phyloP scores from a whole-genome alignment of 1,139 yeast species.

The Arxiozyma telluris region DNA sequence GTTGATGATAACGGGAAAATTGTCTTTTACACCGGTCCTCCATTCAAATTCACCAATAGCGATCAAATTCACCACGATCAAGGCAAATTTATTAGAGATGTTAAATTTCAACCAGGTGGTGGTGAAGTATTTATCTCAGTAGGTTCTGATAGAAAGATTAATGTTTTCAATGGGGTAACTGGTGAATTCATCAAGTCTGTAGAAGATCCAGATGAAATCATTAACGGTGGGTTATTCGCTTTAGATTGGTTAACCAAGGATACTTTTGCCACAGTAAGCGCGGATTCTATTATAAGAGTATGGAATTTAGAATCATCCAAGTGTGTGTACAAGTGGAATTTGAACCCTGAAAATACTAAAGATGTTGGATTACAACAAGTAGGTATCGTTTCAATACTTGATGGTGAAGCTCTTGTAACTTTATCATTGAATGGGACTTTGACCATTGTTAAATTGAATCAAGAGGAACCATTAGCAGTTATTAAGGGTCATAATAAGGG shows the following conservation, averaged over 20 bases:
- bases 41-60: slow-evolving; percentile 74
- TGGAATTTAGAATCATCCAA: slow-evolving; percentile 46
- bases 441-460: slow-evolving; percentile 31
- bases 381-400: slow-evolving; percentile 50
- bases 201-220: slow-evolving; percentile 43
- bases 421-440: slow-evolving; percentile 67
- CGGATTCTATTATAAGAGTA: slow-evolving; percentile 65
- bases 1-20: slow-evolving; percentile 81
- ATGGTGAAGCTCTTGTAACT: slow-evolving; percentile 38
- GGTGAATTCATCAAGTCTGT: slow-evolving; percentile 61
- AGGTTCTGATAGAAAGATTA: slow-evolving; percentile 76
- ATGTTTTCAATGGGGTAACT: slow-evolving; percentile 75
- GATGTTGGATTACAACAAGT: slow-evolving; percentile 54
- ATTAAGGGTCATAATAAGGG: slow-evolving; percentile 77
- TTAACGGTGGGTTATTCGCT: slow-evolving; percentile 65
- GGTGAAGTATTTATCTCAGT: slow-evolving; percentile 68
- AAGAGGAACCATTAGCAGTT: slow-evolving; percentile 35
- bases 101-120: slow-evolving; percentile 67
- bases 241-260: slow-evolving; percentile 61
- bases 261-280: slow-evolving; percentile 69
- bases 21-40: slow-evolving; percentile 87
- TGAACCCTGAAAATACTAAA: slow-evolving; percentile 32
- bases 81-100: slow-evolving; percentile 70
- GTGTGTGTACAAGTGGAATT: slow-evolving; percentile 37
- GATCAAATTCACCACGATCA: slow-evolving; percentile 57